Conservation (phyloP, 2,329 filamentous ascomycete genomes). For the Ceratocystis ficicola region DNA sequence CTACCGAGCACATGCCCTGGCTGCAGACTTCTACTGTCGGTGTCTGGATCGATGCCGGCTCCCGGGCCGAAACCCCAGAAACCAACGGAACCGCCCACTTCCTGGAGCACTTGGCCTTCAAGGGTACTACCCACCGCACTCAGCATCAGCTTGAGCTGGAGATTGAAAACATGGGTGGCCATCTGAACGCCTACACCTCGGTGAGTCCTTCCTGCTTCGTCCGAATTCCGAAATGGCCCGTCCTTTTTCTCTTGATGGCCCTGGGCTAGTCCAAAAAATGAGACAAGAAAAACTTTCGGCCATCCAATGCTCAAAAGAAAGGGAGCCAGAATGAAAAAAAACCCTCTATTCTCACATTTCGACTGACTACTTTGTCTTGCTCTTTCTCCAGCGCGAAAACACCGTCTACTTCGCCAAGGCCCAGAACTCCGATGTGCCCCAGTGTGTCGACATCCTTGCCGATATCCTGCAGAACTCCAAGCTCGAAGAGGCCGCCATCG, state of each 20-base stretch:
- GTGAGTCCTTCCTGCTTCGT: conserved; percentile 43
- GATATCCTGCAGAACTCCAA: conserved; percentile 99
- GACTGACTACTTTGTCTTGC: conserved; percentile 16
- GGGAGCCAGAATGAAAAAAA: not conserved
- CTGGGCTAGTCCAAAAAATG: not conserved
- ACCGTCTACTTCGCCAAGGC: conserved; percentile 99
- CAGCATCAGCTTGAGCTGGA: conserved; percentile 98
- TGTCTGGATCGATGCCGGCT: conserved; percentile 98
- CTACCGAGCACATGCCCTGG: conserved; percentile 95
- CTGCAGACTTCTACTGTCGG: conserved; percentile 96
- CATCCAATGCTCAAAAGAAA: not conserved
- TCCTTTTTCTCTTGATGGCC: not conserved
- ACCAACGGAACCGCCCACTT: conserved; percentile 99
- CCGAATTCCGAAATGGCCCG: not conserved
- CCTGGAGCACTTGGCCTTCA: conserved; percentile 98
- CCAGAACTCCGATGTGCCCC: conserved; percentile 94
- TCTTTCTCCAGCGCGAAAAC: conserved; percentile 69
- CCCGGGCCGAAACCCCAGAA: conserved; percentile 92
- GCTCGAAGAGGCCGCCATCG: conserved; percentile 82
- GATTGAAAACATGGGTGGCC: conserved; percentile 99
- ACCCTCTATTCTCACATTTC: conserved; percentile 8
- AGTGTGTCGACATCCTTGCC: conserved; percentile 94
- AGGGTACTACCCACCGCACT: conserved; percentile 89
- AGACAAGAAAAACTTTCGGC: not conserved
- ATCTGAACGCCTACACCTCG: conserved; percentile 98